Percentiles rank a stretch among this genome's conserved stretches.
phyloP scores from a whole-genome alignment of 2,329 filamentous ascomycete genomes.

The Aspergillus fumigatiaffinis region DNA sequence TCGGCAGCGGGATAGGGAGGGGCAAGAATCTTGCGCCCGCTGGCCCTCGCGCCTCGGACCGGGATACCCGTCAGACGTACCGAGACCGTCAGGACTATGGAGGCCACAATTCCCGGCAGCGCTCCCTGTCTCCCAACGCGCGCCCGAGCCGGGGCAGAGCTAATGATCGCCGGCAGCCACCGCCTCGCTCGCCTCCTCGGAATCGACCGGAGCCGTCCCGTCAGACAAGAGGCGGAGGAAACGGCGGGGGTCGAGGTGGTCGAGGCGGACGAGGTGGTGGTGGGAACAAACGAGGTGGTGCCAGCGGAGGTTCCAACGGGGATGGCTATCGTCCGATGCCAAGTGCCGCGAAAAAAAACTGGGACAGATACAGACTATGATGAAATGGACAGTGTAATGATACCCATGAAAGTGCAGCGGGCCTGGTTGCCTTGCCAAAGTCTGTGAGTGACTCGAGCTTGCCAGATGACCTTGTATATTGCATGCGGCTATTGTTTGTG shows the following conservation, averaged over 20 bases:
- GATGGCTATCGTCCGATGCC: slow-evolving; percentile 32
- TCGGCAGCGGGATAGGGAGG: slow-evolving; percentile 29
- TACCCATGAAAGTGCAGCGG: background rate
- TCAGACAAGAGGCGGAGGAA: slow-evolving; percentile 9
- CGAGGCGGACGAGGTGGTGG: slow-evolving; percentile 18
- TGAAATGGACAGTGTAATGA: background rate
- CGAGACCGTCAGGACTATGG: slow-evolving; percentile 27
- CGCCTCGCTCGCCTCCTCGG: slow-evolving; percentile 19
- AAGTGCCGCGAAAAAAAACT: slow-evolving; percentile 30
- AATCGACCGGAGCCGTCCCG: slow-evolving; percentile 12
- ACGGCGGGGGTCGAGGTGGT: slow-evolving; percentile 7
- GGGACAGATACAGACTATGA: slow-evolving; percentile 29
- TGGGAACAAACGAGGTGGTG: slow-evolving; percentile 17
- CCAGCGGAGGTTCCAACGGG: slow-evolving; percentile 10
- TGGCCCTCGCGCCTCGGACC: slow-evolving; percentile 12
- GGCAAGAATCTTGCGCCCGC: slow-evolving; percentile 22
- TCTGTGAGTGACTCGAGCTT: background rate
- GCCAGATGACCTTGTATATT: background rate
- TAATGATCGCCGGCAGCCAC: slow-evolving; percentile 18
- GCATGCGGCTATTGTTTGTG: background rate
- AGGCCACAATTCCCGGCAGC: slow-evolving; percentile 22
- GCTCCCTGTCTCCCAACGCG: slow-evolving; percentile 30
- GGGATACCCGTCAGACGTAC: slow-evolving; percentile 15
- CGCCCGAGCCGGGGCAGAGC: slow-evolving; percentile 17
- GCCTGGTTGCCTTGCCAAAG: background rate